Percentiles rank a stretch among this genome's conserved stretches.
Conservation (phyloP, 1,284 basidiomycete genomes). For the Megacollybia platyphylla region DNA sequence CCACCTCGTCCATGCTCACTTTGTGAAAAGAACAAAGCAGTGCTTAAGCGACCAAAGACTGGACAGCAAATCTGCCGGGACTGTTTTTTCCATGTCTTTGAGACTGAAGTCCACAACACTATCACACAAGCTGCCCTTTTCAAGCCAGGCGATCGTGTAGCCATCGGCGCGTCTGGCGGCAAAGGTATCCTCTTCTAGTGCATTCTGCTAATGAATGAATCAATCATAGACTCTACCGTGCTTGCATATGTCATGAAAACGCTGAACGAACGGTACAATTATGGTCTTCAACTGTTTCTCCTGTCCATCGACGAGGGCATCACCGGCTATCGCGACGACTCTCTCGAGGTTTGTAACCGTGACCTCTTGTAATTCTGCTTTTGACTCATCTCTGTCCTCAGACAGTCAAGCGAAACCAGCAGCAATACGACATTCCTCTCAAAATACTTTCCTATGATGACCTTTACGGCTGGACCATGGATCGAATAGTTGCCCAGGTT, state of each 20-base stretch:
- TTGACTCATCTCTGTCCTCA: conserved; percentile 17
- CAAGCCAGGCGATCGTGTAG: conserved; percentile 85
- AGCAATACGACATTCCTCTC: conserved; percentile 90
- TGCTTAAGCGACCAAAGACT: conserved; percentile 92
- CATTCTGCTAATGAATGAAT: conserved; percentile 1
- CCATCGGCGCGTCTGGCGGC: conserved; percentile 95
- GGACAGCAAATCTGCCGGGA: conserved; percentile 93
- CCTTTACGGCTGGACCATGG: conserved; percentile 99
- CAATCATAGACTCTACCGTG: conserved; percentile 81
- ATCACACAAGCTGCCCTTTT: conserved; percentile 78
- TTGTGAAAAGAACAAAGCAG: conserved; percentile 69
- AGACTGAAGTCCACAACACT: conserved; percentile 96
- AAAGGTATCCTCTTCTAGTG: conserved; percentile 54
- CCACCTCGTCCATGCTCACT: conserved; percentile 61
- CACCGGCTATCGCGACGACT: conserved; percentile 96
- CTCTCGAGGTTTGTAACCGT: conserved; percentile 59
- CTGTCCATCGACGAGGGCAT: conserved; percentile 99
- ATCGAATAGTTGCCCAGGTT: conserved; percentile 85
- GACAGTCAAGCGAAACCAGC: conserved; percentile 96
- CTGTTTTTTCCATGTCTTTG: conserved; percentile 95
- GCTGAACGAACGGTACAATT: conserved; percentile 88
- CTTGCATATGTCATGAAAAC: conserved; percentile 95
- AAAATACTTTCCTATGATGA: conserved; percentile 96
- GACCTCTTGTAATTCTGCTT: conserved; percentile 1
- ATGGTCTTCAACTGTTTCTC: conserved; percentile 85